Evolutionary conservation across 257 asterid species (phyloP), one percentile per base, ranked within the genome.

Genomic region (Lithospermum erythrorhizon): DNA sequence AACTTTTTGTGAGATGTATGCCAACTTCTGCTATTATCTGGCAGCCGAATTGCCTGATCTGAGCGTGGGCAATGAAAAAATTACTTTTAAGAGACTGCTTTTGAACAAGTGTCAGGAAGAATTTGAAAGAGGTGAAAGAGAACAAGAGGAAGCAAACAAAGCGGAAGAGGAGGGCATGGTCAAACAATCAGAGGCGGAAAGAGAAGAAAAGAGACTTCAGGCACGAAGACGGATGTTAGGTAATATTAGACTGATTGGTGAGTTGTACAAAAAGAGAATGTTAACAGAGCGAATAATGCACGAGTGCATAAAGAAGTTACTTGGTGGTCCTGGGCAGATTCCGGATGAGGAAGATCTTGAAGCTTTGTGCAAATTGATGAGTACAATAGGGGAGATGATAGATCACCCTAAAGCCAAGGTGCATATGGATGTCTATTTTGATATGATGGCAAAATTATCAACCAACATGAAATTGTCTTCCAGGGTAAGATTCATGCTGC

Each of bases 1-100:
- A 55, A 86, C 97, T 29, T 93, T 93, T 63, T 93, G 99, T 57
- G 94, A 93, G 89, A 93, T 89, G 99, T 93, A 93, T 79, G 97
- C 99, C 17, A 62, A 85, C 67, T 93, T 89, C 71, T 93, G 97
- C 73, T 67, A 55, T 72, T 91, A 77, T 73, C 96, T 93, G 59
- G 88, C 97, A 1, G 75, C 73, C 0, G 95, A 60, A 63, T 82
- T 93, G 57, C 99, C 97, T 60, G 96, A 81, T 55, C 54, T 89
- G 71, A 89, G 76, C 18, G 83, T 81, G 75, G 91, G 78, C 62
- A 73, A 66, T 66, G 82, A 89, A 73, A 89, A 35, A 61, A 75
- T 89, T 47, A 89, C 94, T 9, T 93, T 93, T 73, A 93, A 86
- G 87, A 93, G 96, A 79, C 65, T 89, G 67, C 86, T 93, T 13